These are phyloP conservation scores for Ormosia emarginata DNA, from an alignment of 306 rosid genomes.

Conservation along the genomic window DNA sequence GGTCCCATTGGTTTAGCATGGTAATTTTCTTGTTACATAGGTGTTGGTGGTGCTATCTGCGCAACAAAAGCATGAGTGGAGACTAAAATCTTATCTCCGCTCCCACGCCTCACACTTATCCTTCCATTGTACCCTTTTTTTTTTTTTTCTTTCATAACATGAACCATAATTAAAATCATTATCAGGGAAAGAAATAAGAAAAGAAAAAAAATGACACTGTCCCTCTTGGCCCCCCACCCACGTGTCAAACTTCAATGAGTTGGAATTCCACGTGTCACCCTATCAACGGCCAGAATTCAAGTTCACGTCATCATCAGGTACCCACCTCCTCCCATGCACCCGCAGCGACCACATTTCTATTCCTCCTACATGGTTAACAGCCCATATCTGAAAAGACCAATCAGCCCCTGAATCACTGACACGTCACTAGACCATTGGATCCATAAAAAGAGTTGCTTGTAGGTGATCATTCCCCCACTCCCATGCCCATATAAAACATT, in stretches of 20 bases:
- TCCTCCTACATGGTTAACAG: background rate
- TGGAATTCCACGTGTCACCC: constrained; percentile 37
- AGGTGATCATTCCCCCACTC: background rate
- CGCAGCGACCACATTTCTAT: constrained; percentile 11
- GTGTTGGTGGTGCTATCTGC: constrained; percentile 30
- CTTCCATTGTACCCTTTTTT: constrained; percentile 19
- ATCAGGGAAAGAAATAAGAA: background rate
- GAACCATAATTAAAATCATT: constrained; percentile 19
- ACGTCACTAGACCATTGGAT: background rate
- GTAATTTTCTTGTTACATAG: constrained; percentile 22
- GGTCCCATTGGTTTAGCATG: constrained; percentile 29
- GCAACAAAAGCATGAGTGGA: constrained; percentile 39
- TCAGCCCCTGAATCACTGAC: background rate
- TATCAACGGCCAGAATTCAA: constrained; percentile 42
- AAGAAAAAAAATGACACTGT: background rate
- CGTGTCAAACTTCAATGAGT: constrained; percentile 38
- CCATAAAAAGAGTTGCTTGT: rapidly evolving
- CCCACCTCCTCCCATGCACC: constrained; percentile 29
- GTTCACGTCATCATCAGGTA: constrained; percentile 54
- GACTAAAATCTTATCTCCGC: constrained; percentile 41
- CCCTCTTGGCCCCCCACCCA: constrained; percentile 17
- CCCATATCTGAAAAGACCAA: background rate
- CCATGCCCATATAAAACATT: constrained; percentile 33
- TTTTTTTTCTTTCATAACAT: background rate
- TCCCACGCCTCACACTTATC: constrained; percentile 47